phyloP scores from a whole-genome alignment of 805 yeast genomes.

The Yamadazyma ubonensis region DNA sequence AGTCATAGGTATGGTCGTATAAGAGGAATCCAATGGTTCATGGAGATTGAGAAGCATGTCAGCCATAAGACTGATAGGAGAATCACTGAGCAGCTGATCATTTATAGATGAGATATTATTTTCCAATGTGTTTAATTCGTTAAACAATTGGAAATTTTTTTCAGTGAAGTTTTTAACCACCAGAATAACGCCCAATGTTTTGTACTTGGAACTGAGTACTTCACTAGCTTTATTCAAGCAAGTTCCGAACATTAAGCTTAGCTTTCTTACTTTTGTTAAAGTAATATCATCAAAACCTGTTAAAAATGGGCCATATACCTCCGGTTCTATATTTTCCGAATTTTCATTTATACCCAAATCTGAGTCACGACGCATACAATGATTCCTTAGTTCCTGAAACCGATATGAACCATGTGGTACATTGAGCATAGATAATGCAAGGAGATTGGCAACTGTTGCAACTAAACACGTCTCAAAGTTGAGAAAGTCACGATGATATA shows the following conservation, averaged over 20 bases:
- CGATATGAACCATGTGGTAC: conserved; percentile 43
- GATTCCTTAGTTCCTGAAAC: conserved; percentile 24
- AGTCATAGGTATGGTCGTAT: conserved; percentile 9
- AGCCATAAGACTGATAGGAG: conserved; percentile 8
- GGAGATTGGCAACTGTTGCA: conserved; percentile 48
- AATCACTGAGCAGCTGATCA: conserved; percentile 2
- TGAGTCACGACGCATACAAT: no score
- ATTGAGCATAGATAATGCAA: conserved; percentile 55
- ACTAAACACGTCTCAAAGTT: conserved; percentile 46
- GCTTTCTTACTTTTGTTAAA: conserved; percentile 37
- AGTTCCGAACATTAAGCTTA: conserved; percentile 43
- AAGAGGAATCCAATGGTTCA: conserved; percentile 1
- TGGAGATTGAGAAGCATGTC: conserved; percentile 8
- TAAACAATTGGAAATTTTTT: conserved; percentile 3
- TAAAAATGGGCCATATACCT: conserved; percentile 46
- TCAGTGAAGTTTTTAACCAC: conserved; percentile 27
- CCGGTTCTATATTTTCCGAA: conserved; percentile 43
- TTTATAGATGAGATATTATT: not conserved
- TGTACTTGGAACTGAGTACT: conserved; percentile 50
- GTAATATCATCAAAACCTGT: conserved; percentile 47
- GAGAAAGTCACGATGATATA: conserved; percentile 50
- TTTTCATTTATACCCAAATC: conserved; percentile 22
- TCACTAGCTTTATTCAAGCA: conserved; percentile 50
- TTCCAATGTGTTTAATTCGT: not conserved
- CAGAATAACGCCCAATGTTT: conserved; percentile 52